phyloP scores from a whole-genome alignment of 1,284 basidiomycete species.

The Chiua sp. region DNA sequence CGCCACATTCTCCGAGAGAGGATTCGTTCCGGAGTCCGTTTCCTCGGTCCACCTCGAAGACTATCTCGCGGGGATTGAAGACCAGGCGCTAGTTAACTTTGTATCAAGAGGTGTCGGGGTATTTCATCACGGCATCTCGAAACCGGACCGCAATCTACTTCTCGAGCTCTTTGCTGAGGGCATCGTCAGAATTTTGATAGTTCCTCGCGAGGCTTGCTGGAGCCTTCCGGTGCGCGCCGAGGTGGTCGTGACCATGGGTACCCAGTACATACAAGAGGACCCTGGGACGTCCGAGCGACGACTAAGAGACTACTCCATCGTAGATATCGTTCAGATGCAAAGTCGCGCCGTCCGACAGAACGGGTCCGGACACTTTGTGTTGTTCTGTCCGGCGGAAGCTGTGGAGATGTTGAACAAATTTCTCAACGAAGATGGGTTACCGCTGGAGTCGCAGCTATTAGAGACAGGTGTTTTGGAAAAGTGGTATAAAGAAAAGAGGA shows the following conservation, averaged over 20 bases:
- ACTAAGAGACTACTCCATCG: conserved; percentile 78
- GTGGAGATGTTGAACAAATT: conserved; percentile 82
- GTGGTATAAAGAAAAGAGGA: conserved; percentile 57
- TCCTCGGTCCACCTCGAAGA: conserved; percentile 66
- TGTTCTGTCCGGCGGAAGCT: conserved; percentile 89
- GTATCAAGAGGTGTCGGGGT: conserved; percentile 92
- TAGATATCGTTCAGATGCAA: conserved; percentile 93
- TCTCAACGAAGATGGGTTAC: conserved; percentile 85
- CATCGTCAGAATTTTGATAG: conserved; percentile 83
- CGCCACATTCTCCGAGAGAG: conserved; percentile 71
- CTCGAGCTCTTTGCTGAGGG: conserved; percentile 87
- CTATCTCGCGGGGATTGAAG: conserved; percentile 65
- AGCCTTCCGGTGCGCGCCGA: conserved; percentile 81
- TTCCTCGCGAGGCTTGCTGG: conserved; percentile 88
- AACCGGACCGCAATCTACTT: conserved; percentile 76
- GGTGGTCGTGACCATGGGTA: conserved; percentile 90
- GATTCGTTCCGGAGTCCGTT: conserved; percentile 68
- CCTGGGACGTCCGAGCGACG: conserved; percentile 63
- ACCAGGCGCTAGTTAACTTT: conserved; percentile 73
- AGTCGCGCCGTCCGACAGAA: conserved; percentile 77
- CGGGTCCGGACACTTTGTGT: conserved; percentile 70
- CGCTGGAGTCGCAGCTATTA: conserved; percentile 83
- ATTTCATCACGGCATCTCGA: conserved; percentile 77
- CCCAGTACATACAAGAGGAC: conserved; percentile 78
- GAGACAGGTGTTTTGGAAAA: conserved; percentile 53